Base-by-base conservation (phyloP, 108 stramenopile genomes). In the Fistulifera pelliculosa region DNA sequence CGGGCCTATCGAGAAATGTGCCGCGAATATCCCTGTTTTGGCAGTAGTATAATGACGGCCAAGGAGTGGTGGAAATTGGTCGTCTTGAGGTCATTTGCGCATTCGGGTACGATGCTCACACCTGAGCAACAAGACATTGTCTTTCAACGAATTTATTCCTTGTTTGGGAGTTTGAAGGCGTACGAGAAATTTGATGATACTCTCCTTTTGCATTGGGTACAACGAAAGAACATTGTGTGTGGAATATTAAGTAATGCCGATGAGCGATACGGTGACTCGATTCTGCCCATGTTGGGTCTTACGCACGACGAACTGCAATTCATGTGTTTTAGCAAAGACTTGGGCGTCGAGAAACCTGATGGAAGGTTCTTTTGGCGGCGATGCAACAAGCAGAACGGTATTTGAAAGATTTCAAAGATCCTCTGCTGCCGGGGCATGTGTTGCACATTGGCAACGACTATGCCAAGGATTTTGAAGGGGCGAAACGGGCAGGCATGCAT, bases 231-330 rank as follows among this genome's bases (percentile, higher is more conserved):
- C 21, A 61, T 85, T 10, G 76, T 77, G 10, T 73, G 74, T 61
- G 83, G 83, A 8, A 76, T 80, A 5, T 54, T 85, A 40, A 75
- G 73, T 31, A 85, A 85, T 70, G 83, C 83, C 17, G 83, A 80
- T 61, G 83, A 85, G 54, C 57, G 83, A 17, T 85, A 85, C 56
- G 83, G 83, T 13, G 83, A 80, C 52, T 69, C 66, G 16, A 78
- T 85, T 40, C 55, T 85, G 23, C 83, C 83, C 38, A 85, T 85
- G 83, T 42, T 85, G n/a, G 83, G 76, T 15, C 43, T 85, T 38
- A 71, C 68, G 1, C 65, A 63, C 35, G 83, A 85, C 25, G 59
- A 72, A 15, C 53, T 85, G 60, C 74, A 78, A 47, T 85, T 85
- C 58, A 59, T 73, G 25, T 65, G 64, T 19, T 85, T 73, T 42